A percentile compares a stretch with the other conserved stretches of the same genome.
Evolutionary conservation across 2,329 filamentous ascomycete species (phyloP).

Genomic region (Biscogniauxia mediterranea): DNA sequence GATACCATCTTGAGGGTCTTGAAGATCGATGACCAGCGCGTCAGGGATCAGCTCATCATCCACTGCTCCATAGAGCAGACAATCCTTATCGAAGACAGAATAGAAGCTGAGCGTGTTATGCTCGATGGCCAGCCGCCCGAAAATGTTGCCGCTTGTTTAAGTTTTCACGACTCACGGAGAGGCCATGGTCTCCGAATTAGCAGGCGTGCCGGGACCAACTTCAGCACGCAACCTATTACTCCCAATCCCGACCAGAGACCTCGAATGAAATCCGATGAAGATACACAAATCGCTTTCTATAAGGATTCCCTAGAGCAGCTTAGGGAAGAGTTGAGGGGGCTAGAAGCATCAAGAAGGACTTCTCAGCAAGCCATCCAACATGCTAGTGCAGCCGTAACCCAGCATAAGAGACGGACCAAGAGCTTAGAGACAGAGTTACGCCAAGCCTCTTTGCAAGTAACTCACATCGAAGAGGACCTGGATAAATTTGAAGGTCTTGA

Average conservation of each 20-base stretch:
- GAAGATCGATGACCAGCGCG: slow-evolving; percentile 75
- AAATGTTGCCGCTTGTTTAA: slow-evolving; percentile 73
- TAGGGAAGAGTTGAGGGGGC: slow-evolving; percentile 50
- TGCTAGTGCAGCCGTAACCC: slow-evolving; percentile 42
- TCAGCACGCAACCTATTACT: slow-evolving; percentile 35
- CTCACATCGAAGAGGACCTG: slow-evolving; percentile 55
- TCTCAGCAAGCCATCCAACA: slow-evolving; percentile 48
- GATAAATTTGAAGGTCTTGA: slow-evolving; percentile 68
- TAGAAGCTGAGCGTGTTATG: slow-evolving; percentile 69
- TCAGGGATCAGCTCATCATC: slow-evolving; percentile 82
- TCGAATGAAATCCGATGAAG: slow-evolving; percentile 79
- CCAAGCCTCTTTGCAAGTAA: slow-evolving; percentile 57
- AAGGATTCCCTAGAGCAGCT: slow-evolving; percentile 53
- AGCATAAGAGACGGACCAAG: slow-evolving; percentile 43
- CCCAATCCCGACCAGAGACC: slow-evolving; percentile 51
- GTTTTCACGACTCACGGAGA: slow-evolving; percentile 59
- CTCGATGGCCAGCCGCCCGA: slow-evolving; percentile 57
- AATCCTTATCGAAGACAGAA: slow-evolving; percentile 68
- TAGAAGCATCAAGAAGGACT: slow-evolving; percentile 48
- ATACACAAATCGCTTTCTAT: slow-evolving; percentile 59
- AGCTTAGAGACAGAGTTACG: slow-evolving; percentile 55
- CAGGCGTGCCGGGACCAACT: slow-evolving; percentile 39
- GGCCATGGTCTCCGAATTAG: slow-evolving; percentile 61
- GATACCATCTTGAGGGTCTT: slow-evolving; percentile 79
- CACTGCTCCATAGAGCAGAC: slow-evolving; percentile 80